Conservation (phyloP, 140 eudicot genomes). For the Anethum foeniculum region DNA sequence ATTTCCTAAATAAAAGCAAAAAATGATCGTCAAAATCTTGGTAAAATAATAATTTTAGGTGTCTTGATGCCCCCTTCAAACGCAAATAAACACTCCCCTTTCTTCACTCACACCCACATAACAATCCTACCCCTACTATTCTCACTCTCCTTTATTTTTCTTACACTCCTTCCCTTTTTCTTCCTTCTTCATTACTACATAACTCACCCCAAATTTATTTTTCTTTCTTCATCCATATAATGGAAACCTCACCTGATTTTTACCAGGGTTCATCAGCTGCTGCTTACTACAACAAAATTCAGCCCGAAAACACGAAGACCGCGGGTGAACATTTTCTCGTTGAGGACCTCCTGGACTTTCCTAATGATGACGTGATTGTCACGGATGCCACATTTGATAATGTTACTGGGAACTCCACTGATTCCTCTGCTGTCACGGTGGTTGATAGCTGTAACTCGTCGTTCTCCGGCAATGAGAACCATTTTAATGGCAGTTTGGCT, state of each 20-base stretch:
- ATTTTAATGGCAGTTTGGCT: conserved; percentile 25
- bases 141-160: conserved; percentile 14
- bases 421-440: conserved; percentile 38
- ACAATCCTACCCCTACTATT: conserved; percentile 13
- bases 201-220: neutral
- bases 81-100: conserved; percentile 75
- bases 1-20: neutral
- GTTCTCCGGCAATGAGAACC: conserved; percentile 34
- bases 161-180: neutral
- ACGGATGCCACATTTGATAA: conserved; percentile 41
- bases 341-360: conserved; percentile 55
- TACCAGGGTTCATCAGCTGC: neutral
- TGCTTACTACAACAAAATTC: neutral
- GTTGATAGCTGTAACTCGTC: conserved; percentile 65
- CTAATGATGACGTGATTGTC: conserved; percentile 41
- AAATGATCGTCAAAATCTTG: neutral
- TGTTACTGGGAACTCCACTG: conserved; percentile 32
- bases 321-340: conserved; percentile 29
- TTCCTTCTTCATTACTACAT: conserved; percentile 1
- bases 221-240: neutral
- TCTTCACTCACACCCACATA: conserved; percentile 19
- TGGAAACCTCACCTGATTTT: conserved; percentile 3
- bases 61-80: conserved; percentile 65
- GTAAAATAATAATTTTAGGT: conserved; percentile 30
- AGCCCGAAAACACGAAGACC: neutral